A percentile compares a stretch with the other conserved stretches of the same genome.
These are phyloP conservation scores for Daldinia grandis DNA, from an alignment of 495 filamentous ascomycete genomes.

Conservation along the genomic window DNA sequence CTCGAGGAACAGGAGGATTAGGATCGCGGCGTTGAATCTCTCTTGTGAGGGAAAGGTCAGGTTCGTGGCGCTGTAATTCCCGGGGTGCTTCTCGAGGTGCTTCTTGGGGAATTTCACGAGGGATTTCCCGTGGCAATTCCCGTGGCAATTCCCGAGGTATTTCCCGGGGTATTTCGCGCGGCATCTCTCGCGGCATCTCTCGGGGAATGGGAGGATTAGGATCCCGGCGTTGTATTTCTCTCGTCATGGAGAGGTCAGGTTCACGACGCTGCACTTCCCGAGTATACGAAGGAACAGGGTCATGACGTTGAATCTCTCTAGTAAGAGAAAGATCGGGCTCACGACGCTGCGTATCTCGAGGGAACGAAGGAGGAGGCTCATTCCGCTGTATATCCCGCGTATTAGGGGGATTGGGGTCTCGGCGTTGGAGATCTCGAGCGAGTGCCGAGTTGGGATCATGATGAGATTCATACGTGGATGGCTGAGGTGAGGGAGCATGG, in stretches of 20 bases:
- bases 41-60: slow-evolving; percentile 2
- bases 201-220: slow-evolving; percentile 10
- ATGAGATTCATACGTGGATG: slow-evolving; percentile 86
- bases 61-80: background rate
- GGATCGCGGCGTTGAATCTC: slow-evolving; percentile 25
- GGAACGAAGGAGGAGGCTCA: background rate
- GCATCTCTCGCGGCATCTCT: background rate
- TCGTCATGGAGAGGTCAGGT: background rate
- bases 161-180: background rate
- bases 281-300: slow-evolving; percentile 13
- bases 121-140: background rate
- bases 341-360: slow-evolving; percentile 15
- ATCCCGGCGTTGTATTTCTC: slow-evolving; percentile 23
- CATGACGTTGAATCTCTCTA: slow-evolving; percentile 23
- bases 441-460: slow-evolving; percentile 80
- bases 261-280: slow-evolving; percentile 22
- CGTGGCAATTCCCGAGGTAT: background rate
- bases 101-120: background rate
- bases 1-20: slow-evolving; percentile 4
- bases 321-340: slow-evolving; percentile 3
- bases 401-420: slow-evolving; percentile 17
- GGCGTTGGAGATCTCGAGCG: slow-evolving; percentile 48
- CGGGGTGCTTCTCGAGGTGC: background rate
- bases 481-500: slow-evolving; percentile 68
- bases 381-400: slow-evolving; percentile 21